phyloP scores from a whole-genome alignment of 2,329 filamentous ascomycete genomes.

The Aspergillus uvarum region DNA sequence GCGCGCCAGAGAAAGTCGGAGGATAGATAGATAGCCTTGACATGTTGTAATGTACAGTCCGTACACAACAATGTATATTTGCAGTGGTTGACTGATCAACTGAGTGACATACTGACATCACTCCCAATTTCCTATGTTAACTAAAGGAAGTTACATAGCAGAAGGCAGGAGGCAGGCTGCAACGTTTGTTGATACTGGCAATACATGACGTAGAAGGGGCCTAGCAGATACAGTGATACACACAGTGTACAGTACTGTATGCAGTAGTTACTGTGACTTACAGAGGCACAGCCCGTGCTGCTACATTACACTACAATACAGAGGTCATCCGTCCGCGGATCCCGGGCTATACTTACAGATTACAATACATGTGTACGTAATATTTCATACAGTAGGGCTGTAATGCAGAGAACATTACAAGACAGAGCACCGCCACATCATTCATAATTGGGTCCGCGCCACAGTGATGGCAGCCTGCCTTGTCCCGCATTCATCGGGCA shows the following conservation, averaged over 20 bases:
- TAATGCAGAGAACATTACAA: neutral
- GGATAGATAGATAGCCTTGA: too few relatives aligned
- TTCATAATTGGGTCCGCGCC: conserved; percentile 4
- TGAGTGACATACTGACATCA: neutral
- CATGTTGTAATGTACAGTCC: neutral
- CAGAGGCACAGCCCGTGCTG: too few relatives aligned
- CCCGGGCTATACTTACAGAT: neutral
- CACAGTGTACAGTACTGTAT: too few relatives aligned
- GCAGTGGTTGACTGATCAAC: neutral
- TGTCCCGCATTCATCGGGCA: conserved; percentile 18
- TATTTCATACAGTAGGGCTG: neutral
- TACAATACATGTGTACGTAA: too few relatives aligned
- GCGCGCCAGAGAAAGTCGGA: too few relatives aligned
- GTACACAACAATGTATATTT: too few relatives aligned
- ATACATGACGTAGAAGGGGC: neutral
- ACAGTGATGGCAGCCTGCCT: conserved; percentile 6
- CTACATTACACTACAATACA: neutral
- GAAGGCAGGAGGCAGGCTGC: neutral
- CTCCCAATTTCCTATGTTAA: neutral
- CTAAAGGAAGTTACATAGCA: neutral
- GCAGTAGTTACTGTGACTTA: too few relatives aligned
- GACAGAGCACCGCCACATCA: conserved; percentile 11
- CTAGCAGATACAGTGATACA: too few relatives aligned
- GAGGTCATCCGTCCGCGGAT: neutral
- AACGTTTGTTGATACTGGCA: neutral